A percentile compares a stretch with the other conserved stretches of the same genome.
These are phyloP conservation scores for Gyrodon lividus DNA, from an alignment of 768 basidiomycete species.

Conservation along the genomic window DNA sequence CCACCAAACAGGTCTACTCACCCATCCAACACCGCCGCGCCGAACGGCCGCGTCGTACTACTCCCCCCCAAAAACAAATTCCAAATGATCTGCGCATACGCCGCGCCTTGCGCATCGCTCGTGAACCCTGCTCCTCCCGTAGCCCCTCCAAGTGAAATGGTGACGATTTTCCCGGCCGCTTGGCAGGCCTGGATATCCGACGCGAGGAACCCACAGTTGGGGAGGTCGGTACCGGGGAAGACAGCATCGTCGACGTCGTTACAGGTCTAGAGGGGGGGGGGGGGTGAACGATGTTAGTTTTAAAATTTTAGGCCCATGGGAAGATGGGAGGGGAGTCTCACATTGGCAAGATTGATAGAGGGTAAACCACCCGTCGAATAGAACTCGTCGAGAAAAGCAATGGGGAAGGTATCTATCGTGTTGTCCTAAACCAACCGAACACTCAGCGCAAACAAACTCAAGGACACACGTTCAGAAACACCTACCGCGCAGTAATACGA, in stretches of 20 bases:
- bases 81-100: slow-evolving; percentile 71
- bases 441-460: neutral
- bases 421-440: slow-evolving; percentile 40
- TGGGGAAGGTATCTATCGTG: slow-evolving; percentile 55
- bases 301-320: neutral
- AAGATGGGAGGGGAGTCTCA: slow-evolving; percentile 20
- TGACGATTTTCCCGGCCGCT: slow-evolving; percentile 58
- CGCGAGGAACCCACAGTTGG: slow-evolving; percentile 61
- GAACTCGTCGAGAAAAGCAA: slow-evolving; percentile 62
- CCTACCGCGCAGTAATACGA: slow-evolving; percentile 31
- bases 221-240: slow-evolving; percentile 61
- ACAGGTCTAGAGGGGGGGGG: slow-evolving; percentile 48
- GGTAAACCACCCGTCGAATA: slow-evolving; percentile 58
- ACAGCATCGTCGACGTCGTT: slow-evolving; percentile 53
- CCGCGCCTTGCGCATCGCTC: slow-evolving; percentile 52
- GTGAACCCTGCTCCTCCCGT: slow-evolving; percentile 61
- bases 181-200: slow-evolving; percentile 66
- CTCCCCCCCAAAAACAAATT: slow-evolving; percentile 63
- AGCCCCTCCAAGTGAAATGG: slow-evolving; percentile 59
- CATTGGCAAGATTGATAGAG: slow-evolving; percentile 61
- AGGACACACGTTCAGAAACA: neutral
- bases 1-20: slow-evolving; percentile 22
- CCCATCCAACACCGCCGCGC: slow-evolving; percentile 72
- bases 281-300: neutral
- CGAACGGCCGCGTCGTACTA: slow-evolving; percentile 65